phyloP scores from a whole-genome alignment of 2,329 filamentous ascomycete species.

The Pyrenophora teres region DNA sequence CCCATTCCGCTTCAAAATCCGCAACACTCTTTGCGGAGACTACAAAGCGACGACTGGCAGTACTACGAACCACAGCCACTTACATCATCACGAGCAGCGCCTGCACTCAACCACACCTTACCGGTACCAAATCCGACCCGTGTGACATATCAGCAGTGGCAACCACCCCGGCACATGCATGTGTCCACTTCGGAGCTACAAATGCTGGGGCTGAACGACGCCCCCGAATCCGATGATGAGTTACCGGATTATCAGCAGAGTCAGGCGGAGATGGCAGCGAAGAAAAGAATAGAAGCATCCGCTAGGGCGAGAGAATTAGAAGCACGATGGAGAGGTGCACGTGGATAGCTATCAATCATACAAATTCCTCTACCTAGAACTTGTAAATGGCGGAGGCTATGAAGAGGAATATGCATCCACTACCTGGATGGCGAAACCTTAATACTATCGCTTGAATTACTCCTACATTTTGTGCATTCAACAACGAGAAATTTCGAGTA shows the following conservation, averaged over 20 bases:
- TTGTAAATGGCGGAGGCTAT: not conserved
- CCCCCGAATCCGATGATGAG: slow-evolving; percentile 43
- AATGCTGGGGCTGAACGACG: slow-evolving; percentile 37
- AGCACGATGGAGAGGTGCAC: slow-evolving; percentile 46
- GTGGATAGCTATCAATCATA: slow-evolving; percentile 2
- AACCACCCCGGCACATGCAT: slow-evolving; percentile 27
- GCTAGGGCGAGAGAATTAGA: slow-evolving; percentile 53
- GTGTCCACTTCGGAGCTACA: slow-evolving; percentile 39
- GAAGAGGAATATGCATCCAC: too few species aligned
- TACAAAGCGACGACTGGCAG: slow-evolving; percentile 31
- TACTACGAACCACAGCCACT: slow-evolving; percentile 27
- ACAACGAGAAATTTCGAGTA: too few species aligned
- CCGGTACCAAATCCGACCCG: slow-evolving; percentile 7
- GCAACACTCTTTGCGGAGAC: slow-evolving; percentile 13
- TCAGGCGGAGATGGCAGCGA: slow-evolving; percentile 52
- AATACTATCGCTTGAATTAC: too few species aligned
- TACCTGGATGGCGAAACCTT: too few species aligned
- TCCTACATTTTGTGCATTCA: too few species aligned
- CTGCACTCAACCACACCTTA: slow-evolving; percentile 14
- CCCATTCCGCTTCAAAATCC: slow-evolving; percentile 30
- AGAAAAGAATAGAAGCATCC: slow-evolving; percentile 48
- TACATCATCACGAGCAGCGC: slow-evolving; percentile 13
- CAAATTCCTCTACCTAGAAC: not conserved
- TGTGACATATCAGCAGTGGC: slow-evolving; percentile 20
- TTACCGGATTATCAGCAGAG: slow-evolving; percentile 55